Evolutionary conservation across 192 early-diverging fungal genomes (phyloP).

Genomic region (Jimgerdemannia lactiflua): DNA sequence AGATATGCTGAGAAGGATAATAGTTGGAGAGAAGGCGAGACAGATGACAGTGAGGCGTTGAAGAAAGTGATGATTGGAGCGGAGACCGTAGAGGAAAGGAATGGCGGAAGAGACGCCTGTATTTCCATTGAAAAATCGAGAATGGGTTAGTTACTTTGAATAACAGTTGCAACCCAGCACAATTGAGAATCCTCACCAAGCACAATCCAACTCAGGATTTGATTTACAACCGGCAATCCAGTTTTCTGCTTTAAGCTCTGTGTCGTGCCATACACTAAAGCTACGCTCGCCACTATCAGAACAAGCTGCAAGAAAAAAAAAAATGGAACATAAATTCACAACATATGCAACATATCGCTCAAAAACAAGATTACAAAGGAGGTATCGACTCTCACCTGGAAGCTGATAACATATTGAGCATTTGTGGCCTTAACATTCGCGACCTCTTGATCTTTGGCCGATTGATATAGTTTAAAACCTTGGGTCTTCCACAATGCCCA

Average conservation of each 20-base stretch:
- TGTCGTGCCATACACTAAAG: conserved; percentile 63
- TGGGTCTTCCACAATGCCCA: conserved; percentile 8
- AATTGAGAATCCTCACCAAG: conserved; percentile 40
- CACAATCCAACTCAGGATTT: conserved; percentile 61
- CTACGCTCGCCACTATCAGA: conserved; percentile 49
- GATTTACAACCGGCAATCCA: conserved; percentile 70
- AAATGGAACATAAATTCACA: not conserved
- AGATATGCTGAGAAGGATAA: conserved; percentile 85
- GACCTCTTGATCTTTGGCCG: not conserved
- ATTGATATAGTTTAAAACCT: not conserved
- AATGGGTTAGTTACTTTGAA: too few relatives aligned
- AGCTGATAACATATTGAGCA: not conserved
- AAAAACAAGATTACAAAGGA: not conserved
- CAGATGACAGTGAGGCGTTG: conserved; percentile 80
- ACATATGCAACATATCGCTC: too few relatives aligned
- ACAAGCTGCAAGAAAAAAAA: conserved; percentile 2
- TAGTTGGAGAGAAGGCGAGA: conserved; percentile 83
- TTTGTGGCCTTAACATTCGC: not conserved
- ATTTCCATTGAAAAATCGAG: too few relatives aligned
- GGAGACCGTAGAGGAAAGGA: conserved; percentile 60
- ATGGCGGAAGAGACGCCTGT: conserved; percentile 49
- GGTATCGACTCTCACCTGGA: conserved; percentile 3
- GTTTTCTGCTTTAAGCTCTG: conserved; percentile 50
- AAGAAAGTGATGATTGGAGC: conserved; percentile 69
- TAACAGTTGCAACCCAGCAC: not conserved